Evolutionary conservation across 2,329 filamentous ascomycete species (phyloP).

Genomic region (Phaeophleospora eucalypticola): DNA sequence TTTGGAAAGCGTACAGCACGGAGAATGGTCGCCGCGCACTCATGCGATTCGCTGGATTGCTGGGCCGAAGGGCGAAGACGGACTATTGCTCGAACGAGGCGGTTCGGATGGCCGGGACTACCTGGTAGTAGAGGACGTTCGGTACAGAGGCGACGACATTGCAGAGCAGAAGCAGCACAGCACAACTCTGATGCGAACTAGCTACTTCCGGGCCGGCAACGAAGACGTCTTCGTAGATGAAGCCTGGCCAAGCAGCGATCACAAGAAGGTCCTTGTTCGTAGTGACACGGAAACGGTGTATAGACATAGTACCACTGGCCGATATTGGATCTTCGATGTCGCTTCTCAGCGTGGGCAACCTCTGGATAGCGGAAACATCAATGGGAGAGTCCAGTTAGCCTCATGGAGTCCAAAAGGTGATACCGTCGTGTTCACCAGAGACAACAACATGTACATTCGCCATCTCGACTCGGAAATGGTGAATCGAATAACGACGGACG

Average conservation of each 20-base stretch:
- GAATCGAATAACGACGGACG: slow-evolving; percentile 76
- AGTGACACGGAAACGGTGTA: slow-evolving; percentile 72
- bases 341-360: slow-evolving; percentile 71
- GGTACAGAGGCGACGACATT: slow-evolving; percentile 47
- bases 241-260: slow-evolving; percentile 73
- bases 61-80: slow-evolving; percentile 73
- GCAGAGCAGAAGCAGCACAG: slow-evolving; percentile 47
- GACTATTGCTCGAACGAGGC: slow-evolving; percentile 72
- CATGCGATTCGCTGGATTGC: slow-evolving; percentile 74
- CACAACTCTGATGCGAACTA: slow-evolving; percentile 70
- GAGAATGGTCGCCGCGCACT: slow-evolving; percentile 60
- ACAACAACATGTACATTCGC: slow-evolving; percentile 87
- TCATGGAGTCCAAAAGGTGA: slow-evolving; percentile 86
- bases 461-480: slow-evolving; percentile 58
- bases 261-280: slow-evolving; percentile 80
- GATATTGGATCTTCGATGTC: slow-evolving; percentile 92
- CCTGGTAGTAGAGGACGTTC: slow-evolving; percentile 82
- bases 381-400: slow-evolving; percentile 72
- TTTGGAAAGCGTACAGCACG: slow-evolving; percentile 64
- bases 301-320: slow-evolving; percentile 81
- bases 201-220: slow-evolving; percentile 58
- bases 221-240: slow-evolving; percentile 54
- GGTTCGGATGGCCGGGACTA: slow-evolving; percentile 62
- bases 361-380: slow-evolving; percentile 64
- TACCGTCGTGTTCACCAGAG: slow-evolving; percentile 79